Percentiles rank a stretch among this genome's conserved stretches.
These are phyloP conservation scores for Smittium mucronatum DNA, from an alignment of 371 early-diverging fungal genomes.

Conservation along the genomic window DNA sequence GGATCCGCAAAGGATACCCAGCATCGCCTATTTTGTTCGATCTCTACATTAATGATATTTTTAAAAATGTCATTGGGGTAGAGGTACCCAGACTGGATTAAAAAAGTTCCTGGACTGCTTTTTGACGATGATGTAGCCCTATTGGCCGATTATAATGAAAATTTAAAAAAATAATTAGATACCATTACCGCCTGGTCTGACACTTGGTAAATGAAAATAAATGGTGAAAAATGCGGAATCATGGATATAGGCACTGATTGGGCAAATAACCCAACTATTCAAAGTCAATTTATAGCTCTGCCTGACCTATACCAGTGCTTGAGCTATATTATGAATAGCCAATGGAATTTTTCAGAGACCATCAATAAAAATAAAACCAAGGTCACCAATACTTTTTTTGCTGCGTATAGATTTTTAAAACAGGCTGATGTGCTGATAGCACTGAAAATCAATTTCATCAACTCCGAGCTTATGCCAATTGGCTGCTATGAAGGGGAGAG, in stretches of 20 bases:
- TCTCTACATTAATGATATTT: neutral
- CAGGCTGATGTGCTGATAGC: neutral
- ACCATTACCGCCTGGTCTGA: neutral
- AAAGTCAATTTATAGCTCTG: neutral
- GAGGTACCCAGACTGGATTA: neutral
- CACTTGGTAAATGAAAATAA: neutral
- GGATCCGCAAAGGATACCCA: slow-evolving; percentile 4
- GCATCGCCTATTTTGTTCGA: slow-evolving; percentile 3
- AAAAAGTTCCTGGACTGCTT: slow-evolving; percentile 1
- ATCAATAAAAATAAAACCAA: slow-evolving; percentile 3
- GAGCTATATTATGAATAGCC: neutral
- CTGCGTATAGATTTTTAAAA: slow-evolving; percentile 3
- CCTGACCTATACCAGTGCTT: neutral
- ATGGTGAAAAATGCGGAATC: neutral
- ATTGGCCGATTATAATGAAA: neutral
- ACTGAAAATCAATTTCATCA: neutral
- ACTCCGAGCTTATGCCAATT: neutral
- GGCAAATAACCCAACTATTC: neutral
- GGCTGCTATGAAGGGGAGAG: slow-evolving; percentile 2
- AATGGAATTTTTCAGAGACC: neutral
- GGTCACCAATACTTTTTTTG: neutral
- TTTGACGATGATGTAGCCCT: slow-evolving; percentile 3
- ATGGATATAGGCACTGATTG: neutral
- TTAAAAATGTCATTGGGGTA: slow-evolving; percentile 1
- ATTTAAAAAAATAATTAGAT: slow-evolving; percentile 3